Base-by-base conservation (phyloP, 345 rosid species). In the Dipteronia sinensis region DNA sequence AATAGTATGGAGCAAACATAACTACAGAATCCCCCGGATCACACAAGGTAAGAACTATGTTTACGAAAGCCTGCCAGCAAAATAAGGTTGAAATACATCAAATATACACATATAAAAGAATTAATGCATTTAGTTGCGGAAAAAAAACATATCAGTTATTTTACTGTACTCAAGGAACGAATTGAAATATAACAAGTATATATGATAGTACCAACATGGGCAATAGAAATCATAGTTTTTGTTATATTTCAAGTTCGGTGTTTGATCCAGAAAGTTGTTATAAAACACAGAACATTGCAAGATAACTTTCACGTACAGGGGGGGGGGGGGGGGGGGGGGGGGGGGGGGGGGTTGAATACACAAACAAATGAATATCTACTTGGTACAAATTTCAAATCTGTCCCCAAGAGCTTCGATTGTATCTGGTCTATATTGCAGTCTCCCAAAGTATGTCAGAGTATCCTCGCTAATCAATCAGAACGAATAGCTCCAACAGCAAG, bases 1-100 rank as follows among this genome's bases (percentile, higher is more conserved):
- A 96, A 87, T 96, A 96, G 86, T 94, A 96, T 17, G 99, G 99
- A 76, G 94, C 90, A 88, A 96, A 96, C 98, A 96, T 91, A 65
- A 96, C 90, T 3, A 94, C 98, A 0, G 90, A 88, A 83, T 94
- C 99, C 78, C 97, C 98, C 2, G 91, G 85, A 79, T 96, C 99
- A 78, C 99, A 92, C 65, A 92, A 86, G 0, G 95, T 80, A 61
- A 92, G 97, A 84, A 91, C 97, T 79, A 92, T 86, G 82, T 96
- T 93, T 75, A 91, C 98, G 59, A 96, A 96, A 29, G 99, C 99
- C 98, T 94, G 95, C 80, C 71, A 82, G 65, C 53, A 61, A 78
- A 67, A 65, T 59, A 46, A 62, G 58, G 58, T 46, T 63, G 19
- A 77, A 13, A 69, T 42, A 15, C 25, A 40, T 71, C 70, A 79